Percentiles rank a stretch among this genome's conserved stretches.
Evolutionary conservation across 2,329 filamentous ascomycete genomes (phyloP).

Genomic region (Didymella exigua): DNA sequence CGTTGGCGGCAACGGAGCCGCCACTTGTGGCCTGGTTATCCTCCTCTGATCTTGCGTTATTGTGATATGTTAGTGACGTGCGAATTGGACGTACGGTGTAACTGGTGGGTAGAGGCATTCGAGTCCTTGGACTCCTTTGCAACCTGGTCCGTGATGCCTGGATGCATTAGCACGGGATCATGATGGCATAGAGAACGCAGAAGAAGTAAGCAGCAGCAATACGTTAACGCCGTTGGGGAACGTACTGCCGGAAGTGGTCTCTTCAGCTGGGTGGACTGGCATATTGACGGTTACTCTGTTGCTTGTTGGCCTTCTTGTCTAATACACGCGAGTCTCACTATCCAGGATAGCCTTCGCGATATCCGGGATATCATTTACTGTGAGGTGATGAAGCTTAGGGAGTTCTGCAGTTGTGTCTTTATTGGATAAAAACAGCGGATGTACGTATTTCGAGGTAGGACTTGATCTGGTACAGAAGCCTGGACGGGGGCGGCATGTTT

Average conservation of each 20-base stretch:
- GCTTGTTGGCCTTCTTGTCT: conserved; percentile 6
- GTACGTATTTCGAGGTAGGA: conserved; percentile 7
- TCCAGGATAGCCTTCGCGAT: conserved; percentile 12
- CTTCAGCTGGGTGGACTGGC: conserved; percentile 52
- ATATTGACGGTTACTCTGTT: conserved; percentile 38
- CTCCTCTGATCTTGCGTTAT: conserved; percentile 22
- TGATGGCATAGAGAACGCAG: background rate
- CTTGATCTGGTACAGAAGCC: conserved; percentile 15
- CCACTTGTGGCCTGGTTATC: conserved; percentile 43
- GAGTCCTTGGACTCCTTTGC: conserved; percentile 53
- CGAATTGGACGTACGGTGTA: conserved; percentile 36
- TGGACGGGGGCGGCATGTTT: conserved; percentile 14
- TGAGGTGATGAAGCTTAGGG: conserved; percentile 1
- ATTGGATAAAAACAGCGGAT: background rate
- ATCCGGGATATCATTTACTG: conserved; percentile 4
- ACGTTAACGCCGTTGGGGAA: conserved; percentile 6
- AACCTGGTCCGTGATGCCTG: conserved; percentile 54
- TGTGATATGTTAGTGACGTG: conserved; percentile 8
- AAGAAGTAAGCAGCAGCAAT: background rate
- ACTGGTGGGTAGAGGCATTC: conserved; percentile 44
- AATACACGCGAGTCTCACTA: conserved; percentile 15
- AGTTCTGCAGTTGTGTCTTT: background rate
- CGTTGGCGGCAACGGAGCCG: conserved; percentile 40
- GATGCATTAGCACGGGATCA: background rate
- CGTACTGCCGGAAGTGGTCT: conserved; percentile 49